These are phyloP conservation scores for Botryobasidium botryosum DNA, from an alignment of 768 basidiomycete species.

Conservation along the genomic window DNA sequence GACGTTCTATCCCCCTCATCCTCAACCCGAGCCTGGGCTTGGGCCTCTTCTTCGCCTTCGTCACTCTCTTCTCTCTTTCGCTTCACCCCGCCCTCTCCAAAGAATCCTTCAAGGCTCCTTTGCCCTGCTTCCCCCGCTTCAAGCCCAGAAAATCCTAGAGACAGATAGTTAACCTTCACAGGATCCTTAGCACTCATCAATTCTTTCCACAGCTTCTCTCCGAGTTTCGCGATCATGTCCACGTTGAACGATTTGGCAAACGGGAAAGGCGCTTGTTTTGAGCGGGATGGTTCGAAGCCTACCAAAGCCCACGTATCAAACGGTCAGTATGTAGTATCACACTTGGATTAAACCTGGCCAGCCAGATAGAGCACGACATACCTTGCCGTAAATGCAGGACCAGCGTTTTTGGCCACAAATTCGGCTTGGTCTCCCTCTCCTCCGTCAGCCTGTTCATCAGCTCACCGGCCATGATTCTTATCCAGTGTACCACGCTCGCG, in stretches of 20 bases:
- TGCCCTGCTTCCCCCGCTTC: slow-evolving; percentile 65
- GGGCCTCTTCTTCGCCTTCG: neutral
- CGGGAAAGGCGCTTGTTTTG: slow-evolving; percentile 79
- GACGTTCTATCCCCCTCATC: slow-evolving; percentile 15
- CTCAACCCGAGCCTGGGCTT: too few species aligned
- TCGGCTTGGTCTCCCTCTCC: slow-evolving; percentile 50
- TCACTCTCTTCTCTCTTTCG: slow-evolving; percentile 4
- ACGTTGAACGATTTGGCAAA: slow-evolving; percentile 58
- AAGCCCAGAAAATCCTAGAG: slow-evolving; percentile 62
- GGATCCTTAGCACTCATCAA: slow-evolving; percentile 37
- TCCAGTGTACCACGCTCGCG: slow-evolving; percentile 75
- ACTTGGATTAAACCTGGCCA: neutral
- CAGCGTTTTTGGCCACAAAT: slow-evolving; percentile 84
- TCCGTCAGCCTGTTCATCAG: slow-evolving; percentile 72
- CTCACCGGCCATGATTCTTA: slow-evolving; percentile 81
- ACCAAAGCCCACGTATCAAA: too few species aligned
- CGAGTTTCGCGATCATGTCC: slow-evolving; percentile 58
- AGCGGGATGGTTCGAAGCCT: slow-evolving; percentile 52
- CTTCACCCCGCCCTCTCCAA: slow-evolving; percentile 22
- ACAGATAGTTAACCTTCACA: slow-evolving; percentile 56
- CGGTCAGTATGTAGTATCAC: neutral
- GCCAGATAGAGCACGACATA: slow-evolving; percentile 13
- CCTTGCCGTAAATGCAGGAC: slow-evolving; percentile 66
- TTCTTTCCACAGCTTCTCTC: slow-evolving; percentile 74
- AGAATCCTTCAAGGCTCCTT: slow-evolving; percentile 74